A percentile compares a stretch with the other conserved stretches of the same genome.
These are phyloP conservation scores for Zygosaccharomyces sapae DNA, from an alignment of 1,139 yeast genomes.

Conservation along the genomic window DNA sequence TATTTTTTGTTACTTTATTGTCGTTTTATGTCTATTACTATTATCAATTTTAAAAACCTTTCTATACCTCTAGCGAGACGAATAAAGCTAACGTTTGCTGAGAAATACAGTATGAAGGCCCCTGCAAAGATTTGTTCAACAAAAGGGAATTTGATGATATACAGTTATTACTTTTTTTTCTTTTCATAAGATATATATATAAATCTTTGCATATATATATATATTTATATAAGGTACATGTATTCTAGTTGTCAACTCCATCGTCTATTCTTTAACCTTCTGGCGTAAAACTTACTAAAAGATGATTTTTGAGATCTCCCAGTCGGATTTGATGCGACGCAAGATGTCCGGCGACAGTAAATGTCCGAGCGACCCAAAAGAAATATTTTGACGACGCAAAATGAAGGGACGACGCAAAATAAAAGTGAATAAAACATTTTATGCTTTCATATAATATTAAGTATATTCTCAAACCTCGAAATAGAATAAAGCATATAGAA, in stretches of 20 bases:
- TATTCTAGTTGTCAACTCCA: conserved; percentile 19
- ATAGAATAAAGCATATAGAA: neutral
- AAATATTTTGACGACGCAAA: neutral
- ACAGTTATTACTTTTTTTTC: neutral
- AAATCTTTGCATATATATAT: conserved; percentile 6
- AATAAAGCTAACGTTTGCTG: no score
- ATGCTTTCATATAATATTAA: neutral
- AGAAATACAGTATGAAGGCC: no score
- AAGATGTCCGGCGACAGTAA: neutral
- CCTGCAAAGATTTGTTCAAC: no score
- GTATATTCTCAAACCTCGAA: neutral
- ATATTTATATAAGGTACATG: conserved; percentile 19
- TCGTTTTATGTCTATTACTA: neutral
- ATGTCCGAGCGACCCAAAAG: conserved; percentile 6
- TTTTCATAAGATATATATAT: neutral
- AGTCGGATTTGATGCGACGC: neutral
- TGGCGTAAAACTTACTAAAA: neutral
- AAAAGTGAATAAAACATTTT: neutral
- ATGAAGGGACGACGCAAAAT: neutral
- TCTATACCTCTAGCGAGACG: neutral
- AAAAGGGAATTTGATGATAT: no score
- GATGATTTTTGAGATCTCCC: neutral
- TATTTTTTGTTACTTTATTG: conserved; percentile 10
- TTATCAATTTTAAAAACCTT: neutral
- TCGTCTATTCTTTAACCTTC: neutral